Base-by-base conservation (phyloP, 345 rosid species). In the Turritis glabra region DNA sequence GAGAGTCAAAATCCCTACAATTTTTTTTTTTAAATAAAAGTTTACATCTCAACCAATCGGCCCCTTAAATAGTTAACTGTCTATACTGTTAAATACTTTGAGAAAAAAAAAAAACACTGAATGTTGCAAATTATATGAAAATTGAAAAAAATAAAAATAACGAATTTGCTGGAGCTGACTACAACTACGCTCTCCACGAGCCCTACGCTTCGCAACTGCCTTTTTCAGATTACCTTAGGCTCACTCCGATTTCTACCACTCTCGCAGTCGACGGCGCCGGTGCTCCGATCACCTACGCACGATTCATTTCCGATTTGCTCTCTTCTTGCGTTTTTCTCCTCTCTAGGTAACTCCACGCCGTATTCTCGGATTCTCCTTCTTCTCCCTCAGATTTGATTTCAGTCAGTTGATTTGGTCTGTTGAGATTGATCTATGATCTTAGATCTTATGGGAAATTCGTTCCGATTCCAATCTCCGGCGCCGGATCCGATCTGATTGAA, bases 191-290 rank as follows among this genome's bases (percentile, higher is more conserved):
- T 64, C 72, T 65, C 59, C 72, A 74, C 72, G 72, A 74, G 66
- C 78, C 66, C 40, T 74, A 5, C 59, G 78, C 60, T 66, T 50
- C 73, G 27, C 33, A 74, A 74, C 78, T 57, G 53, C 43, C 32
- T 66, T 65, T 25, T 55, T 25, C 57, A 44, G 57, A 55, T 65
- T 26, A 44, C 52, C 15, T 22, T 25, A 12, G 8, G 13, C 53
- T 33, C 21, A 37, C 44, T 32, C 61, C 37, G 7, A 25, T 27
- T 41, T 27, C 17, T 32, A 14, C 9, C 17, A 38, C 79, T 59
- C 46, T 67, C 73, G 7, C 47, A 44, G 44, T 67, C 67, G 57
- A 38, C 67, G 67, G 32, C 44, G 18, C 60, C 41, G 13, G 61
- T 50, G 4, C 37, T 67, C 69, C 22, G 63, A 51, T 61, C 50